Conservation (phyloP, 2,329 filamentous ascomycete genomes). For the Ophiostoma perfectum region DNA sequence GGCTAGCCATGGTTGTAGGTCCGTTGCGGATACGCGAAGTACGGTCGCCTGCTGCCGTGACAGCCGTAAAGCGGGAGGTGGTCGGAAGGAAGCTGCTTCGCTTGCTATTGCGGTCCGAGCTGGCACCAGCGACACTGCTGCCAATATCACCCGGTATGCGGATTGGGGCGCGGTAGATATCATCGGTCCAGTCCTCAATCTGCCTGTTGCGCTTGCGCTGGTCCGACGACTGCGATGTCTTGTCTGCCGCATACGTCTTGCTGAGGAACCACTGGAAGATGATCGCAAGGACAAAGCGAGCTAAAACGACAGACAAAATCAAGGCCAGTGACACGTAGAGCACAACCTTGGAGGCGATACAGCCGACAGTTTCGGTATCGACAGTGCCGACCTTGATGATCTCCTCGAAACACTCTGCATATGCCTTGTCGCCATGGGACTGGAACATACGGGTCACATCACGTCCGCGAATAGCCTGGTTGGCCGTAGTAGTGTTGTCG, state of each 20-base stretch:
- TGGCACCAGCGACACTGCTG: slow-evolving; percentile 52
- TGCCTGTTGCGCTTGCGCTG: slow-evolving; percentile 81
- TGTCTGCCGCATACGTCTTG: slow-evolving; percentile 74
- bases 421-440: slow-evolving; percentile 67
- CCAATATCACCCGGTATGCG: slow-evolving; percentile 71
- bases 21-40: slow-evolving; percentile 44
- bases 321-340: slow-evolving; percentile 89
- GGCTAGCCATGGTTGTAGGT: slow-evolving; percentile 94
- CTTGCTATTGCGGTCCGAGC: slow-evolving; percentile 67
- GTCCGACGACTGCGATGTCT: slow-evolving; percentile 76
- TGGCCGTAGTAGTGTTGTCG: slow-evolving; percentile 55
- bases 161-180: slow-evolving; percentile 88
- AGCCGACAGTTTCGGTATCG: slow-evolving; percentile 92
- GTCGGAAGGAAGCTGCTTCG: slow-evolving; percentile 85
- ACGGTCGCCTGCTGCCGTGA: slow-evolving; percentile 71
- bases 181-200: slow-evolving; percentile 96
- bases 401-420: slow-evolving; percentile 82
- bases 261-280: slow-evolving; percentile 96
- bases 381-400: slow-evolving; percentile 95
- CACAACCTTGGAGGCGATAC: slow-evolving; percentile 95
- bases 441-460: slow-evolving; percentile 89
- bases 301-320: slow-evolving; percentile 80
- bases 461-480: slow-evolving; percentile 65
- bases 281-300: slow-evolving; percentile 83
- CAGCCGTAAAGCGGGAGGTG: slow-evolving; percentile 89